These are phyloP conservation scores for Umbilicus rupestris DNA, from an alignment of 164 flowering plant species.

Conservation along the genomic window DNA sequence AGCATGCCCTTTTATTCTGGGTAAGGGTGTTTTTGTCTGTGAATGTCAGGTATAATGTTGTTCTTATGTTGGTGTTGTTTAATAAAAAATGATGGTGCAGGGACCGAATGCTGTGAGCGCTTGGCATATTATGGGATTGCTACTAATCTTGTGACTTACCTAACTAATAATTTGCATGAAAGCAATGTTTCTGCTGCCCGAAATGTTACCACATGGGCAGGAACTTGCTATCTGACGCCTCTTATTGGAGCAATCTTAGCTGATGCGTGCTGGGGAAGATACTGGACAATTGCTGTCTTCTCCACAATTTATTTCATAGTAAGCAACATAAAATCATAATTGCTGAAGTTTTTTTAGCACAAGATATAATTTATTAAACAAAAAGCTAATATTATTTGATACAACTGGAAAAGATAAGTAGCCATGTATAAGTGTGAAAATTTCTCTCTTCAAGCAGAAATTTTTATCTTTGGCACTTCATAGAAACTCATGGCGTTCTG, in stretches of 20 bases:
- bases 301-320: constrained; percentile 75
- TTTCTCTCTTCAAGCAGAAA: not conserved
- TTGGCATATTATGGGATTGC: constrained; percentile 86
- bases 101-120: constrained; percentile 86
- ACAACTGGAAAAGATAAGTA: not conserved
- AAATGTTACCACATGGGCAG: constrained; percentile 82
- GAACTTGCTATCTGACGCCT: constrained; percentile 82
- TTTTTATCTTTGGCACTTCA: not conserved
- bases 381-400: too few species aligned
- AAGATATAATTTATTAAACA: not conserved
- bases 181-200: constrained; percentile 79
- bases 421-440: not conserved
- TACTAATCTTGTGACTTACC: constrained; percentile 77
- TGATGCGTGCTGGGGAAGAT: constrained; percentile 91
- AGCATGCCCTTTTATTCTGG: constrained; percentile 84
- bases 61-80: not conserved
- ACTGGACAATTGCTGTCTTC: constrained; percentile 81
- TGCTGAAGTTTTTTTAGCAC: not conserved
- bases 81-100: constrained; percentile 24
- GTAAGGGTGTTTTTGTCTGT: constrained; percentile 25
- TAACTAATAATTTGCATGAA: constrained; percentile 55
- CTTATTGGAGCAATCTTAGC: constrained; percentile 83
- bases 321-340: constrained; percentile 11
- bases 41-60: too few species aligned
- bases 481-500: too few species aligned